phyloP scores from a whole-genome alignment of 768 basidiomycete genomes.

The Grammothele lineata region DNA sequence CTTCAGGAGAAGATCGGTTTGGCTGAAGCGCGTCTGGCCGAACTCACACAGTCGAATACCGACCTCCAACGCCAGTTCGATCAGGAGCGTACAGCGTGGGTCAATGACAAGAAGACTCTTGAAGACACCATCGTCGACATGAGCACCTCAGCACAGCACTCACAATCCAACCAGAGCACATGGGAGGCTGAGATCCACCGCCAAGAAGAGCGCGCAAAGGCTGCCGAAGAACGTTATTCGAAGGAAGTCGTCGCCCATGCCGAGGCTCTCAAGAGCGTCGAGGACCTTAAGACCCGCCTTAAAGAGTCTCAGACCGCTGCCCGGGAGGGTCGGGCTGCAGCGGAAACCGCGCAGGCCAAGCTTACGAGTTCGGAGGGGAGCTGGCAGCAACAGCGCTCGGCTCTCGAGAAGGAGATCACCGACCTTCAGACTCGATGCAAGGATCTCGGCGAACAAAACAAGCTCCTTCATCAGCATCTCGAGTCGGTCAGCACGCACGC shows the following conservation, averaged over 20 bases:
- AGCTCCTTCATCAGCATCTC: conserved; percentile 75
- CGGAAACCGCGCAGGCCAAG: conserved; percentile 75
- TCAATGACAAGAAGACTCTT: conserved; percentile 73
- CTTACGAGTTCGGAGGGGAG: conserved; percentile 66
- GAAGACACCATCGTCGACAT: conserved; percentile 83
- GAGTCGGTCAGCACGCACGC: conserved; percentile 83
- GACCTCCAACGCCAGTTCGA: conserved; percentile 67
- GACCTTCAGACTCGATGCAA: conserved; percentile 68
- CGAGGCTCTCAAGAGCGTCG: conserved; percentile 72
- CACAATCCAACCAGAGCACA: conserved; percentile 55
- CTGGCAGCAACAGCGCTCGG: conserved; percentile 76
- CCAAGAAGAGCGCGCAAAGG: conserved; percentile 65
- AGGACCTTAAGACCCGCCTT: conserved; percentile 61
- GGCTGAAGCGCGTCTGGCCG: conserved; percentile 49
- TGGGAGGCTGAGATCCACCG: conserved; percentile 64
- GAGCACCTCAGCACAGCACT: conserved; percentile 66
- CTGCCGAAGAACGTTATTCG: conserved; percentile 78
- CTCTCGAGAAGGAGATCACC: conserved; percentile 71
- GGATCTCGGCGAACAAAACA: conserved; percentile 73
- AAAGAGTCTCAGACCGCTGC: conserved; percentile 44
- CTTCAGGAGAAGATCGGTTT: conserved; percentile 58
- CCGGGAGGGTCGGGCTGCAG: conserved; percentile 54
- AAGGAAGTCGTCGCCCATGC: conserved; percentile 84
- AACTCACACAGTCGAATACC: conserved; percentile 44
- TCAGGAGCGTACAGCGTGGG: conserved; percentile 64